phyloP scores from a whole-genome alignment of 1,284 basidiomycete species.

The Kwoniella shivajii region DNA sequence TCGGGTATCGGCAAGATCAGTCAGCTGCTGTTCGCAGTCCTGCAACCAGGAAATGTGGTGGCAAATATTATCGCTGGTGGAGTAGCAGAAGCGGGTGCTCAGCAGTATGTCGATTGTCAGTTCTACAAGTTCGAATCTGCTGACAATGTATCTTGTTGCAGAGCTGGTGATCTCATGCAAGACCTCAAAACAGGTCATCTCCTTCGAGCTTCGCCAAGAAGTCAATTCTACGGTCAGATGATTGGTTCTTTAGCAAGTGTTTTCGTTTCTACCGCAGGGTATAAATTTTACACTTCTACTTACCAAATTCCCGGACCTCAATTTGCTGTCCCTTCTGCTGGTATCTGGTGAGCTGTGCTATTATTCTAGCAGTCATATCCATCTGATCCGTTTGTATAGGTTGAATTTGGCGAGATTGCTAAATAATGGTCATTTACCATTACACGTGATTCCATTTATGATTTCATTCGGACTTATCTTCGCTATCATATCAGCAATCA shows the following conservation, averaged over 20 bases:
- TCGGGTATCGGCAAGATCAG: constrained; percentile 93
- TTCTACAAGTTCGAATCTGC: neutral
- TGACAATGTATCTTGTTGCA: constrained; percentile 41
- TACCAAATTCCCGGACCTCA: constrained; percentile 77
- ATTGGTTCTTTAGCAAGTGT: constrained; percentile 86
- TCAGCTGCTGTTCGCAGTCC: constrained; percentile 88
- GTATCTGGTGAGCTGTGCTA: constrained; percentile 57
- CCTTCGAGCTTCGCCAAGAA: constrained; percentile 79
- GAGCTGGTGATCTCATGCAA: constrained; percentile 97
- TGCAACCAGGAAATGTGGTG: constrained; percentile 91
- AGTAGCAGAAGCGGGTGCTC: constrained; percentile 92
- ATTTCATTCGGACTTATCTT: constrained; percentile 71
- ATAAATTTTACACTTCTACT: constrained; percentile 80
- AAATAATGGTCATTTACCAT: constrained; percentile 75
- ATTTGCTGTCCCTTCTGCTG: constrained; percentile 92
- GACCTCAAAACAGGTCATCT: constrained; percentile 95
- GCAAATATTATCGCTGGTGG: constrained; percentile 96
- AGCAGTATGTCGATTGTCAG: constrained; percentile 65
- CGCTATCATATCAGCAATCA: constrained; percentile 66
- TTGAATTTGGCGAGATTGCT: constrained; percentile 86
- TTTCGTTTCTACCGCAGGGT: constrained; percentile 83
- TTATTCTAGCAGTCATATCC: neutral
- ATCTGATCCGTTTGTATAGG: constrained; percentile 59
- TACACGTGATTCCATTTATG: constrained; percentile 80
- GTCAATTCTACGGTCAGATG: constrained; percentile 84